phyloP scores from a whole-genome alignment of 768 basidiomycete genomes.

The Trametes sanguinea region DNA sequence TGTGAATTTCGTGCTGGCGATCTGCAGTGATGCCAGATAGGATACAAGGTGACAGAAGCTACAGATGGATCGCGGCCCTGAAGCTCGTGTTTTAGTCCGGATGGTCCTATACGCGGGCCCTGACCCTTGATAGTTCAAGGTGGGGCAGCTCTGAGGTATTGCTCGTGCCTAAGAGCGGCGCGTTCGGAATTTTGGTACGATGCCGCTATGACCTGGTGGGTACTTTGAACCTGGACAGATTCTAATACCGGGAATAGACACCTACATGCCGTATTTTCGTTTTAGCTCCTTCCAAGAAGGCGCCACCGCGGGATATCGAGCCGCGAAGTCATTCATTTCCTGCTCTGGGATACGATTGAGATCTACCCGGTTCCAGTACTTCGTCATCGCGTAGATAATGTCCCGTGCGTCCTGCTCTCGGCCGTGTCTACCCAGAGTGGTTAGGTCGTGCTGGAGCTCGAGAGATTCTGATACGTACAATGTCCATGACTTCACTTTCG shows the following conservation, averaged over 20 bases:
- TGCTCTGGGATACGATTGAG: slow-evolving; percentile 85
- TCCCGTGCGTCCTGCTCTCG: slow-evolving; percentile 76
- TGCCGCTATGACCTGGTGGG: slow-evolving; percentile 17
- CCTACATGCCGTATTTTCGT: slow-evolving; percentile 68
- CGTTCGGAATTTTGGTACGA: slow-evolving; percentile 14
- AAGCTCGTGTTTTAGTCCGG: not conserved
- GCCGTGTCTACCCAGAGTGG: slow-evolving; percentile 52
- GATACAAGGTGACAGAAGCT: not conserved
- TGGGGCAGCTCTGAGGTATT: no score
- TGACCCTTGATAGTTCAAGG: no score
- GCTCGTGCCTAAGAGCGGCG: no score
- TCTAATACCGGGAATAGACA: not conserved
- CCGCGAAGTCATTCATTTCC: slow-evolving; percentile 80
- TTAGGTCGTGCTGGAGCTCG: slow-evolving; percentile 22
- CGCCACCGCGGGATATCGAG: slow-evolving; percentile 56
- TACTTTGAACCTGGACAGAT: slow-evolving; percentile 1
- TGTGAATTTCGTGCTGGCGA: not conserved
- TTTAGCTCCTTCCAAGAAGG: slow-evolving; percentile 76
- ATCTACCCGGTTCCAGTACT: slow-evolving; percentile 82
- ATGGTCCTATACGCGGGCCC: no score
- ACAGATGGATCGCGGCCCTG: slow-evolving; percentile 14
- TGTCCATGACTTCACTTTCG: slow-evolving; percentile 82
- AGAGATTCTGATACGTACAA: slow-evolving; percentile 51
- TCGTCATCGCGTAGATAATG: slow-evolving; percentile 67
- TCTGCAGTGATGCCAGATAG: not conserved